Evolutionary conservation across 2,329 filamentous ascomycete species (phyloP), one percentile per base, ranked within the genome.

Genomic region (Cercospora sp.): DNA sequence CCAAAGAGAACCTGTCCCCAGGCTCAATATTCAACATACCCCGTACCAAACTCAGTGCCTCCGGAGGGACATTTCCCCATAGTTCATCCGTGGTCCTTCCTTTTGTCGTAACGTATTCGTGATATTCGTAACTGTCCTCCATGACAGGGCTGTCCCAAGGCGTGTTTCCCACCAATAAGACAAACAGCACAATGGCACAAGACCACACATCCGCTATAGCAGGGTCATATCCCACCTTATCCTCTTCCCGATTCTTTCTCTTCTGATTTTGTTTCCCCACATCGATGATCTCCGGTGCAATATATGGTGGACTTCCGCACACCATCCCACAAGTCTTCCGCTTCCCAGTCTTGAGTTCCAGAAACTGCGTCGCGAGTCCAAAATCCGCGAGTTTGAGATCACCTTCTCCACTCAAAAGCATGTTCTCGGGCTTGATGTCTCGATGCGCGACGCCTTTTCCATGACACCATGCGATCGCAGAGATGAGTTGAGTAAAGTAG

Each of bases 371-470:
- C 6, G 96, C 94, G 79, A 99, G 89, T 45, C 95, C 95, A 83
- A 99, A 99, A 79, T 99, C 95, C 12, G 95, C 95, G 65, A 99
- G 87, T 80, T 99, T 99, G 72, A 99, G 82, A 77, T 93, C 91
- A 6, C 95, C 95, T 72, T 90, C 88, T 0, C 87, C 89, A 1
- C 92, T 94, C 66, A 99, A 84, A 48, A 99, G 85, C 72, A 99
- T 95, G 77, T 99, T 99, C 80, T 99, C 95, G 0, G 95, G 95
- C 73, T 85, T 85, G 72, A 85, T 81, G 72, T 85, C 83, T 31
- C 95, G 89, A 81, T 99, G 95, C 12, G 93, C 94, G 13, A 99
- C 91, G 20, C 95, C 95, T 79, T 95, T 97, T 36, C 91, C 92
- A 81, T 99, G 95, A 87, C 98, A 96, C 81, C 94, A 99, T 76